These are phyloP conservation scores for Boletus subcaerulescens DNA, from an alignment of 768 basidiomycete species.

Conservation along the genomic window DNA sequence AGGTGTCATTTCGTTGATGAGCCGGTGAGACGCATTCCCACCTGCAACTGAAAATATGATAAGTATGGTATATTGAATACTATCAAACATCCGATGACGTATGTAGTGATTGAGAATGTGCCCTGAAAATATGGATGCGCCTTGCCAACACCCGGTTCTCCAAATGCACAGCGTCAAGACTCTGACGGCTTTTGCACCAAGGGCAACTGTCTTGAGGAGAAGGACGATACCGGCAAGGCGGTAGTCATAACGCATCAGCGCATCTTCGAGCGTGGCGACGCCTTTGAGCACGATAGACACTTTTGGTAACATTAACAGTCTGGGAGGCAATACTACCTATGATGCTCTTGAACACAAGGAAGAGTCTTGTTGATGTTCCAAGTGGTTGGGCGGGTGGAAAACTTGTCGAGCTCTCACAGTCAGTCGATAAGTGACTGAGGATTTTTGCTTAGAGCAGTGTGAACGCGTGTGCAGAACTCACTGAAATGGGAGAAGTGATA, in stretches of 20 bases:
- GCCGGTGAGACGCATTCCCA: constrained; percentile 88
- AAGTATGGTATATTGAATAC: no score
- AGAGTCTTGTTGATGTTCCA: constrained; percentile 43
- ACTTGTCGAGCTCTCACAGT: constrained; percentile 43
- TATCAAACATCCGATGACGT: constrained; percentile 46
- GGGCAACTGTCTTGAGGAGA: constrained; percentile 73
- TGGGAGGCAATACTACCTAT: constrained; percentile 47
- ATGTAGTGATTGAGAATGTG: constrained; percentile 32
- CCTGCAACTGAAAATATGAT: constrained; percentile 72
- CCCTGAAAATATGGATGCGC: constrained; percentile 72
- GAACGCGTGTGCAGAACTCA: constrained; percentile 38
- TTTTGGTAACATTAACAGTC: constrained; percentile 22
- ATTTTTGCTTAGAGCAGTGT: constrained; percentile 22
- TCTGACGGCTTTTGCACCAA: constrained; percentile 80
- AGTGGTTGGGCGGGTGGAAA: no score
- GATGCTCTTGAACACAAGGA: constrained; percentile 73
- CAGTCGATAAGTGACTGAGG: constrained; percentile 55
- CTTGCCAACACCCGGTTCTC: constrained; percentile 79
- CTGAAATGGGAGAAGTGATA: constrained; percentile 87
- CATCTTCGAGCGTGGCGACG: constrained; percentile 79
- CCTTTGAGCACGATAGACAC: constrained; percentile 84
- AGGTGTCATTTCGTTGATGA: constrained; percentile 71
- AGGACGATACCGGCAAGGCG: constrained; percentile 60
- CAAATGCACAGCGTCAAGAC: constrained; percentile 80
- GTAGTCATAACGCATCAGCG: constrained; percentile 72